phyloP scores from a whole-genome alignment of 2,329 filamentous ascomycete genomes.

The Chrysosporium keratinophilum region DNA sequence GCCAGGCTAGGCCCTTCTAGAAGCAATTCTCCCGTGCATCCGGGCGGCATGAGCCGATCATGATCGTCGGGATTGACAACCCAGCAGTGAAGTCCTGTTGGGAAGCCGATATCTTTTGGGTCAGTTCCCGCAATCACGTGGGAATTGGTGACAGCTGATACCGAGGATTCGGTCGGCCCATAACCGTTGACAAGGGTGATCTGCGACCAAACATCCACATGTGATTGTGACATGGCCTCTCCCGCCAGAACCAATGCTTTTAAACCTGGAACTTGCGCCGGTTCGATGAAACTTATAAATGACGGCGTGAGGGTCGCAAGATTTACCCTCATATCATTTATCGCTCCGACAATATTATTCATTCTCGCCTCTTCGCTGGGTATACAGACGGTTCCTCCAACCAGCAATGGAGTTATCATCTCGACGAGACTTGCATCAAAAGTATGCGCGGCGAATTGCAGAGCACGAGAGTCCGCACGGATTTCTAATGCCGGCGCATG shows the following conservation, averaged over 20 bases:
- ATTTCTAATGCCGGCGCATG: conserved; percentile 45
- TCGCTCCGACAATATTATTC: conserved; percentile 41
- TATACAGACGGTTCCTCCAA: conserved; percentile 51
- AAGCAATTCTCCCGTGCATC: conserved; percentile 30
- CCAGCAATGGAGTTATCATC: conserved; percentile 44
- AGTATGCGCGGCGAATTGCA: conserved; percentile 48
- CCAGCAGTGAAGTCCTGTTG: conserved; percentile 30
- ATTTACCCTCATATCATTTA: conserved; percentile 45
- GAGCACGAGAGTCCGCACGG: conserved; percentile 43
- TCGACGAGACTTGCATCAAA: conserved; percentile 48
- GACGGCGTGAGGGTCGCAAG: conserved; percentile 51
- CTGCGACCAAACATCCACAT: conserved; percentile 29
- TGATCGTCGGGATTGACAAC: conserved; percentile 33
- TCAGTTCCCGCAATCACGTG: conserved; percentile 25
- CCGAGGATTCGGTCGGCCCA: conserved; percentile 36
- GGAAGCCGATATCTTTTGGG: conserved; percentile 29
- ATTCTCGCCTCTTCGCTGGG: conserved; percentile 42
- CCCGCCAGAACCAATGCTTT: conserved; percentile 37
- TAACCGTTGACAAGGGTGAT: conserved; percentile 36
- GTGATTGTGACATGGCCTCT: conserved; percentile 40
- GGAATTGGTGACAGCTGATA: conserved; percentile 28
- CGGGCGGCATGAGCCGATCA: conserved; percentile 34
- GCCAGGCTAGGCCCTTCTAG: conserved; percentile 47
- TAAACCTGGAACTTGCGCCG: conserved; percentile 35
- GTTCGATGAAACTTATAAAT: conserved; percentile 42